Base-by-base conservation (phyloP, 768 basidiomycete genomes). In the Phlegmacium glaucopus region DNA sequence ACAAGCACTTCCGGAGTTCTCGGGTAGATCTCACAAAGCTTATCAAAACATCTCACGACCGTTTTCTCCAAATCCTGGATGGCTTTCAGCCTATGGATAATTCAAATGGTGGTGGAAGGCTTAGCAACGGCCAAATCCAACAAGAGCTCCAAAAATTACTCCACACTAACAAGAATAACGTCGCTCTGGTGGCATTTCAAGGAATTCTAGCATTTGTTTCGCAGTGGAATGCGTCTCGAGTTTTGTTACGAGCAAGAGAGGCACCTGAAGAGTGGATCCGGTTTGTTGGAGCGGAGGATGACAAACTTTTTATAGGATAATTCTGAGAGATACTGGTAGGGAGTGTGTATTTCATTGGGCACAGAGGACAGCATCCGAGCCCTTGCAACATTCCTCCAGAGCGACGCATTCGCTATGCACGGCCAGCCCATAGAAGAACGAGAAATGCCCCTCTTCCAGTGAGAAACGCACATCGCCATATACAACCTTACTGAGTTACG, bases 1-100 rank as follows among this genome's bases (percentile, higher is more conserved):
- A 52, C 34, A 42, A 48, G 39, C 44, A 45, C 36, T 52, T 39
- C 38, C 38, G 51, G n/a, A 52, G 47, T 42, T 42, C 47, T 6
- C 26, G 32, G 12, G 47, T 41, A 11, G 47, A 52, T 16, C 16
- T 30, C 15, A 36, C 35, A 11, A 52, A 48, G 25, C 29, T 48
- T 8, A 44, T 48, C 38, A 26, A 22, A 17, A 52, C 47, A 15
- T 52, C 51, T 4, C 51, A 48, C 13, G 47, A 45, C 34, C 51
- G 51, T 16, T 52, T 52, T 28, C 37, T 52, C 18, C 38, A 27
- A 4, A 43, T 52, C 4, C 39, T 52, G 22, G 22, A 22, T 22
- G 22, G 5, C 5, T 22, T 22, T 22, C 22, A 22, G 22, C 22
- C 22, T 5, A 22, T 22, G 22, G 22, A 22, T 22, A 43, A 30